Percentiles rank a stretch among this genome's conserved stretches.
Conservation (phyloP, 345 rosid genomes). For the Sisymbrium irio region DNA sequence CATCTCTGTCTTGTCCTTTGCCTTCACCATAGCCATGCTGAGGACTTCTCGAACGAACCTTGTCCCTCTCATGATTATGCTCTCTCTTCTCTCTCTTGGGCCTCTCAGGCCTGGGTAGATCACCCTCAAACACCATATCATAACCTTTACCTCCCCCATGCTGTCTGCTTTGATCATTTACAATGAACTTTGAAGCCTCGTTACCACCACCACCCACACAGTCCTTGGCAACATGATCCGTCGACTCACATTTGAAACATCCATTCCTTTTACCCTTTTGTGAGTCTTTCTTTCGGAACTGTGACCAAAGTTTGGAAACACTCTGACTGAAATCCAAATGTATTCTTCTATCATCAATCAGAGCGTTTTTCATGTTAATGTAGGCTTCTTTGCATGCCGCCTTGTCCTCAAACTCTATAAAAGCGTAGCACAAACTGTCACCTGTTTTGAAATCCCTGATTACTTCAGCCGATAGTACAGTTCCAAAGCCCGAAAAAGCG, state of each 20-base stretch:
- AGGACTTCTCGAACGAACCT: conserved; percentile 34
- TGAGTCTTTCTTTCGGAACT: conserved; percentile 59
- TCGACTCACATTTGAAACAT: conserved; percentile 84
- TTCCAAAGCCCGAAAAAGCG: conserved; percentile 93
- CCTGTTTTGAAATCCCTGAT: conserved; percentile 95
- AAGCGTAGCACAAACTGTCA: conserved; percentile 95
- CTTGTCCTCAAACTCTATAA: conserved; percentile 79
- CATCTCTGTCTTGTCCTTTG: conserved; percentile 35
- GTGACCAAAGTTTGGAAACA: conserved; percentile 86
- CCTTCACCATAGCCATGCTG: conserved; percentile 32
- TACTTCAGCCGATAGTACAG: conserved; percentile 74
- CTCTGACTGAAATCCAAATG: conserved; percentile 98
- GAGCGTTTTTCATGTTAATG: conserved; percentile 93
- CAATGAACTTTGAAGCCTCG: conserved; percentile 52
- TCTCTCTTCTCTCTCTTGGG: conserved; percentile 45
- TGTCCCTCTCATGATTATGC: conserved; percentile 36
- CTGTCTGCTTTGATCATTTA: conserved; percentile 66
- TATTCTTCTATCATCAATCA: conserved; percentile 96
- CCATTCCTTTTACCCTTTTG: conserved; percentile 63
- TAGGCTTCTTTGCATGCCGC: conserved; percentile 88
- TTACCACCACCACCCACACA: conserved; percentile 49
- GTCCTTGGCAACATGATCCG: conserved; percentile 81
- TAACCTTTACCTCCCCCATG: conserved; percentile 64
- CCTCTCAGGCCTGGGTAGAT: conserved; percentile 39
- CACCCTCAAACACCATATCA: conserved; percentile 87